phyloP scores from a whole-genome alignment of 768 basidiomycete genomes.

The Macrocybe gigantea region DNA sequence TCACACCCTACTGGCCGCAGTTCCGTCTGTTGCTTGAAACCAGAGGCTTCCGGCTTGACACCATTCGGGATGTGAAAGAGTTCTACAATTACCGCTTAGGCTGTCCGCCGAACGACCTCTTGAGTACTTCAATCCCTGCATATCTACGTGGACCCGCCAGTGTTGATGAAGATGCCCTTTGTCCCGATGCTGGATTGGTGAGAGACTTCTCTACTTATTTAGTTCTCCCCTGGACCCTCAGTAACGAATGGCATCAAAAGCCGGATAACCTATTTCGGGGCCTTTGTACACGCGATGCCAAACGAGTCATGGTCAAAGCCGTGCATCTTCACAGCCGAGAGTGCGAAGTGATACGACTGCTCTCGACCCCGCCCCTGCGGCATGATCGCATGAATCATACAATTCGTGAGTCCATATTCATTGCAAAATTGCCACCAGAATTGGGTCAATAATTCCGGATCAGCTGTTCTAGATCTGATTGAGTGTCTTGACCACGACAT shows the following conservation, averaged over 20 bases:
- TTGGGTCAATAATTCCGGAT: neutral
- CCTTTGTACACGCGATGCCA: constrained; percentile 41
- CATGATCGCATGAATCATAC: constrained; percentile 67
- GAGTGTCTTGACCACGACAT: constrained; percentile 44
- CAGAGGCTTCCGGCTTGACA: constrained; percentile 62
- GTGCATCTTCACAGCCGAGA: constrained; percentile 61
- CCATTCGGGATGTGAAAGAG: constrained; percentile 58
- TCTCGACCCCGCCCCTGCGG: constrained; percentile 48
- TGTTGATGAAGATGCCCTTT: constrained; percentile 54
- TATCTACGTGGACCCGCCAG: constrained; percentile 25
- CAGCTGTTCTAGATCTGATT: constrained; percentile 65
- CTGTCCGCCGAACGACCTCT: constrained; percentile 5
- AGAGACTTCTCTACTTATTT: constrained; percentile 16
- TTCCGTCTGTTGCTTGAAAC: constrained; percentile 41
- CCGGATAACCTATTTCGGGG: constrained; percentile 73
- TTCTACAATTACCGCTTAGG: constrained; percentile 34
- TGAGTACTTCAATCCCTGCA: constrained; percentile 16
- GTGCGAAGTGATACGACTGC: constrained; percentile 47
- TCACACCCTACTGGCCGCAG: constrained; percentile 56
- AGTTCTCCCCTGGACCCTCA: neutral
- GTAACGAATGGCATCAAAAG: constrained; percentile 24
- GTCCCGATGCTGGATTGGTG: constrained; percentile 69
- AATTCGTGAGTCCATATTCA: constrained; percentile 51
- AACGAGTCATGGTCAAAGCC: constrained; percentile 61
- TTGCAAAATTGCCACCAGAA: no score